Percentiles rank a stretch among this genome's conserved stretches.
These are phyloP conservation scores for Komagataella mondaviorum DNA, from an alignment of 805 yeast species.

Conservation along the genomic window DNA sequence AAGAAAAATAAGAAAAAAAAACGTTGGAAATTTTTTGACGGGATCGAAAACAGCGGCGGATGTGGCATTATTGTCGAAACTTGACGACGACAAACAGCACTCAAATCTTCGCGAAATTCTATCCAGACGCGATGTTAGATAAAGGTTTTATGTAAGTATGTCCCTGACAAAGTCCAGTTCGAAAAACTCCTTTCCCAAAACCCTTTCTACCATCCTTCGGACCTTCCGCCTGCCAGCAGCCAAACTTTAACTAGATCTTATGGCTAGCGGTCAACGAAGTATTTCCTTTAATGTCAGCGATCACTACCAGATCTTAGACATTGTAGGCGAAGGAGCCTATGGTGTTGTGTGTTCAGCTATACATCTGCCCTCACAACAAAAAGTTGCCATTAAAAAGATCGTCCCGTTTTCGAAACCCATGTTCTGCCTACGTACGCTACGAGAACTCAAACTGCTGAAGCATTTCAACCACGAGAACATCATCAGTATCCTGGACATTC, in stretches of 20 bases:
- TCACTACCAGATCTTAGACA: conserved; percentile 72
- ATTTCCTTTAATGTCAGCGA: conserved; percentile 72
- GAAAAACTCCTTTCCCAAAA: neutral
- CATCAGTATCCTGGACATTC: conserved; percentile 79
- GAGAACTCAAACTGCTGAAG: conserved; percentile 79
- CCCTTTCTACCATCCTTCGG: neutral
- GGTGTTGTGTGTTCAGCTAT: conserved; percentile 88
- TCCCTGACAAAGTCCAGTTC: neutral
- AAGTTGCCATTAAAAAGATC: conserved; percentile 92
- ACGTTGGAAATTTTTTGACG: neutral
- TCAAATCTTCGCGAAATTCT: neutral
- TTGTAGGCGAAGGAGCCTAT: conserved; percentile 94
- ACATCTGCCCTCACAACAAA: conserved; percentile 74
- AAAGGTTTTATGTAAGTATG: neutral
- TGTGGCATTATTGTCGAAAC: neutral
- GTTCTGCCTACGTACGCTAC: conserved; percentile 77
- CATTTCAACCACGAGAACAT: conserved; percentile 93
- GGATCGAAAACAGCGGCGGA: neutral
- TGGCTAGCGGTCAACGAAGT: conserved; percentile 3
- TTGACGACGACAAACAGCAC: neutral
- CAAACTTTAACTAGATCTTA: neutral
- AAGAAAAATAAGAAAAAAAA: neutral
- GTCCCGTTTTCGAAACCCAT: conserved; percentile 83
- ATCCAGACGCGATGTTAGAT: neutral
- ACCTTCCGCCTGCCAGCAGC: neutral